phyloP scores from a whole-genome alignment of 768 basidiomycete genomes.

The Trametes villosa region DNA sequence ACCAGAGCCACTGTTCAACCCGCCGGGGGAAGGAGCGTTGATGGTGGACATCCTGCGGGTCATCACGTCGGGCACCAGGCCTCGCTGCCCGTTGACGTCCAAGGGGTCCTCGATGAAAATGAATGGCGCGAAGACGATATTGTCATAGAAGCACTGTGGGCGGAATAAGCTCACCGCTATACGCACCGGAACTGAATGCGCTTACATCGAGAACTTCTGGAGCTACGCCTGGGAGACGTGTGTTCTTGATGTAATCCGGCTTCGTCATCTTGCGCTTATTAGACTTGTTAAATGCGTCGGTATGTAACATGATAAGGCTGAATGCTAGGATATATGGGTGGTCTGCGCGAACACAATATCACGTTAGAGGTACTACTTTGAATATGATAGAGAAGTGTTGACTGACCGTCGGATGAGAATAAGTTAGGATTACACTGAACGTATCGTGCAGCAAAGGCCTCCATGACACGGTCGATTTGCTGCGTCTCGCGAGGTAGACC shows the following conservation, averaged over 20 bases:
- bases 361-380: not conserved
- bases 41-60: conserved; percentile 46
- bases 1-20: conserved; percentile 32
- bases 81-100: conserved; percentile 65
- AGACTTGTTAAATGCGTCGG: conserved; percentile 96
- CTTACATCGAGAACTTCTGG: conserved; percentile 86
- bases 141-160: conserved; percentile 89
- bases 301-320: conserved; percentile 98
- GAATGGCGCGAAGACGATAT: conserved; percentile 94
- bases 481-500: conserved; percentile 95
- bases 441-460: conserved; percentile 90
- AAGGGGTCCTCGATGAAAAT: conserved; percentile 93
- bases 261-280: conserved; percentile 99
- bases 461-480: conserved; percentile 97
- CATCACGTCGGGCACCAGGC: conserved; percentile 48
- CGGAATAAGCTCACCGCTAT: conserved; percentile 1
- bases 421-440: conserved; percentile 79
- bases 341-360: conserved; percentile 50
- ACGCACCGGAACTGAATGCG: not conserved
- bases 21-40: conserved; percentile 35
- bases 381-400: not conserved
- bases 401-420: conserved; percentile 75
- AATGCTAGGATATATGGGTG: conserved; percentile 96
- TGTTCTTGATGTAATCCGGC: conserved; percentile 92
- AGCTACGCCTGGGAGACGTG: conserved; percentile 80